Base-by-base conservation (phyloP, 441 rosid species). In the Kokia cookei region DNA sequence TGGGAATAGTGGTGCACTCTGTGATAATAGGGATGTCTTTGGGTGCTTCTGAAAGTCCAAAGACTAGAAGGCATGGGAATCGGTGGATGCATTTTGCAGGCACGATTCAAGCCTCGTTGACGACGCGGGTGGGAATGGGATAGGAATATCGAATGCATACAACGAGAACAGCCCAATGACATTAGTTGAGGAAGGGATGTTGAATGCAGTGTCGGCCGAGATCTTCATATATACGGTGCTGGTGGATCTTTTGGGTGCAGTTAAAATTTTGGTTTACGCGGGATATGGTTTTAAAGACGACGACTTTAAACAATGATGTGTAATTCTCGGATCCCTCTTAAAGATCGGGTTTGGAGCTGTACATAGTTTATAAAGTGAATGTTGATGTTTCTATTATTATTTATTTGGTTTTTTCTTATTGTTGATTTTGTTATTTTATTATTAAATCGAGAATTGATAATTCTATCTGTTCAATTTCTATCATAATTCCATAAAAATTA, bases 181-280 rank as follows among this genome's bases (percentile, higher is more conserved):
- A 5, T 69, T 91, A 12, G 86, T 86, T n/a, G 83, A 91, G 14
- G 85, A 86, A 67, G 95, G 97, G 15, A 37, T 87, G 2, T 72
- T 93, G 1, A 76, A 90, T 26, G 81, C 95, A 1, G 90, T 91
- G 3, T 87, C 94, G 0, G 87, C 97, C 2, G 98, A 97, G 27
- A 89, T 93, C 17, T 83, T 93, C 17, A 89, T 93, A 24, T 93
- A 91, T 75, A 90, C 91, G 97, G 85, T 97, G 32, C 85, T 91
- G 1, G 98, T 91, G 4, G 95, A 93, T 72, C 88, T 93, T 24
- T 81, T 90, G 4, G 97, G 94, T 5, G 88, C 85, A 1, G 95
- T 19, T 19, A 19, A 19, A 19, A 19, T 19, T 19, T 19, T 19
- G 22, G 22, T 0, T 19, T 19, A 19, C 22, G 22, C 22, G 22